Percentiles rank a stretch among this genome's conserved stretches.
Evolutionary conservation across 768 basidiomycete genomes (phyloP).

Genomic region (Lactarius hatsudake): DNA sequence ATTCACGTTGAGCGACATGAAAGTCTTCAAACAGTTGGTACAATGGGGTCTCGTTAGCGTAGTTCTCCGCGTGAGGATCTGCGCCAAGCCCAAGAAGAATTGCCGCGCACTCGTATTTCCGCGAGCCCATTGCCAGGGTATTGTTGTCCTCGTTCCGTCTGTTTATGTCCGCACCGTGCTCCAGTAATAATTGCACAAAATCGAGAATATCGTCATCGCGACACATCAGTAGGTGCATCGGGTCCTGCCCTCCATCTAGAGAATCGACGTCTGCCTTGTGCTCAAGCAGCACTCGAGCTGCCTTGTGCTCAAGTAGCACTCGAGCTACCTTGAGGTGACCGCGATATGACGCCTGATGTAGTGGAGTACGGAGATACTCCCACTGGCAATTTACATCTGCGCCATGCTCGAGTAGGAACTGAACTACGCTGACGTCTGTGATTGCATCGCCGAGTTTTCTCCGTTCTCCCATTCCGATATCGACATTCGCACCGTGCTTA

Average conservation of each 20-base stretch:
- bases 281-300: not conserved
- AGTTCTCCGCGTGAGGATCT: not conserved
- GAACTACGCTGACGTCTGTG: too few relatives aligned
- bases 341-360: too few relatives aligned
- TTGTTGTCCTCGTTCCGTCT: not conserved
- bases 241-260: not conserved
- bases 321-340: too few relatives aligned
- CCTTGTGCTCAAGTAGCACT: not conserved
- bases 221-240: not conserved
- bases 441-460: too few relatives aligned
- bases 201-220: not conserved
- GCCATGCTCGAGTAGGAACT: not conserved
- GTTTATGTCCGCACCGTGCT: not conserved
- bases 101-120: not conserved
- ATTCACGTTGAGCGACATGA: too few relatives aligned
- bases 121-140: not conserved
- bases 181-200: not conserved
- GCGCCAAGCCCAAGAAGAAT: not conserved
- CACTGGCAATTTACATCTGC: too few relatives aligned
- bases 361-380: too few relatives aligned
- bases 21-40: not conserved
- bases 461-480: not conserved
- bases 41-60: not conserved
- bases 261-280: not conserved
- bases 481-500: not conserved